phyloP scores from a whole-genome alignment of 495 filamentous ascomycete genomes.

The Hypomontagnella monticulosa region DNA sequence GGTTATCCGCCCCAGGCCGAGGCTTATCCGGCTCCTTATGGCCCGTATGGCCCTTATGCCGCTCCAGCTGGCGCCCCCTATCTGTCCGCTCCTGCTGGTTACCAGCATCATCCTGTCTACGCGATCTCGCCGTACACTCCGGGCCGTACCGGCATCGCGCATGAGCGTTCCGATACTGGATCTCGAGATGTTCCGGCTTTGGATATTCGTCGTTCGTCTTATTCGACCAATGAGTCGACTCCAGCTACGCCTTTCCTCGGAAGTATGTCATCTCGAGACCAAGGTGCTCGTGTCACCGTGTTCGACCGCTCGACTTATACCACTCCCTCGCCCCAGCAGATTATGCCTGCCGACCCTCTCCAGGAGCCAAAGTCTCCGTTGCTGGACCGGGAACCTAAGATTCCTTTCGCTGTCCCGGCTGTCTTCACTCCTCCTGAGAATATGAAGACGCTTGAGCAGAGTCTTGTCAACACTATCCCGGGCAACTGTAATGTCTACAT shows the following conservation, averaged over 20 bases:
- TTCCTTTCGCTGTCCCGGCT: slow-evolving; percentile 90
- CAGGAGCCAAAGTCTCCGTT: slow-evolving; percentile 65
- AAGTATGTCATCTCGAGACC: slow-evolving; percentile 62
- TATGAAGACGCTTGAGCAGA: slow-evolving; percentile 86
- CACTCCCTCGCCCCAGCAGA: slow-evolving; percentile 72
- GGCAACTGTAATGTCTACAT: slow-evolving; percentile 96
- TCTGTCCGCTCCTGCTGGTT: slow-evolving; percentile 32
- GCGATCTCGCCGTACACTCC: slow-evolving; percentile 61
- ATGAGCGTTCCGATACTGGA: slow-evolving; percentile 51
- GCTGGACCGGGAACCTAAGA: slow-evolving; percentile 77
- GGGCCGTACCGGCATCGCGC: slow-evolving; percentile 50
- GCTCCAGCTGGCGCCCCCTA: slow-evolving; percentile 33
- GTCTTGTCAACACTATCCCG: slow-evolving; percentile 86
- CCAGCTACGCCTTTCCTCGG: slow-evolving; percentile 69
- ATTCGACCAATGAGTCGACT: slow-evolving; percentile 75
- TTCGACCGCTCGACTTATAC: slow-evolving; percentile 70
- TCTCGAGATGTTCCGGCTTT: slow-evolving; percentile 64
- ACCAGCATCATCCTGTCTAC: slow-evolving; percentile 42
- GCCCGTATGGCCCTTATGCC: slow-evolving; percentile 13
- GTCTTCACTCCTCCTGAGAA: slow-evolving; percentile 77
- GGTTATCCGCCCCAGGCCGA: slow-evolving; percentile 41
- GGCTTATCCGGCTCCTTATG: slow-evolving; percentile 31
- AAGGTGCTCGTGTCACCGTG: slow-evolving; percentile 60
- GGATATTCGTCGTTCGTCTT: slow-evolving; percentile 69
- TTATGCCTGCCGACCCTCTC: slow-evolving; percentile 51